Evolutionary conservation across 164 flowering plant genomes (phyloP).

Genomic region (Umbilicus rupestris): DNA sequence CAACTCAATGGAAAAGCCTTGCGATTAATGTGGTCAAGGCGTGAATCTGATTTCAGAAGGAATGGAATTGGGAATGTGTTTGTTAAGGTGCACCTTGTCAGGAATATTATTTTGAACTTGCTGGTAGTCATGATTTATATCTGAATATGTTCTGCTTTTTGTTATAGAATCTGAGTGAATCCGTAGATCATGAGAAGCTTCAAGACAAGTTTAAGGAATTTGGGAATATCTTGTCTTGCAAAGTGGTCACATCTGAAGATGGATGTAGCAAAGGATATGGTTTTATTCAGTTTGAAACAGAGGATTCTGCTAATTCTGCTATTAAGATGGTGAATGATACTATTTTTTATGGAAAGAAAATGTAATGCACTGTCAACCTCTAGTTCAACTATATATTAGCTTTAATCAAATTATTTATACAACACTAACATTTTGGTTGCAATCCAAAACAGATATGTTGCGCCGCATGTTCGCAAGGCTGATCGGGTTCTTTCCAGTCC

Average conservation of each 20-base stretch:
- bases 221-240: constrained; percentile 72
- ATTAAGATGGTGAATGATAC: constrained; percentile 50
- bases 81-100: constrained; percentile 49
- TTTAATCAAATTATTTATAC: background rate
- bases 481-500: constrained; percentile 44
- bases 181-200: constrained; percentile 45
- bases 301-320: constrained; percentile 63
- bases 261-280: constrained; percentile 87
- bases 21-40: constrained; percentile 58
- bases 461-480: constrained; percentile 46
- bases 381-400: background rate
- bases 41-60: constrained; percentile 68
- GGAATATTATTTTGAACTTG: background rate
- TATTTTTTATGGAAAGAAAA: constrained; percentile 42
- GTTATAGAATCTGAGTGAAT: constrained; percentile 57
- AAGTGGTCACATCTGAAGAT: constrained; percentile 58
- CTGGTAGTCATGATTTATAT: background rate
- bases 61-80: constrained; percentile 78
- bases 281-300: constrained; percentile 75
- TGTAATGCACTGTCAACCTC: constrained; percentile 29
- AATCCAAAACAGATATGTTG: constrained; percentile 46
- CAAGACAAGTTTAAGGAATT: constrained; percentile 52
- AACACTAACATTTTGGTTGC: background rate
- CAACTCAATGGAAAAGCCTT: constrained; percentile 54
- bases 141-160: constrained; percentile 8